phyloP scores from a whole-genome alignment of 352 stramenopile species.

The Phytophthora litchii region DNA sequence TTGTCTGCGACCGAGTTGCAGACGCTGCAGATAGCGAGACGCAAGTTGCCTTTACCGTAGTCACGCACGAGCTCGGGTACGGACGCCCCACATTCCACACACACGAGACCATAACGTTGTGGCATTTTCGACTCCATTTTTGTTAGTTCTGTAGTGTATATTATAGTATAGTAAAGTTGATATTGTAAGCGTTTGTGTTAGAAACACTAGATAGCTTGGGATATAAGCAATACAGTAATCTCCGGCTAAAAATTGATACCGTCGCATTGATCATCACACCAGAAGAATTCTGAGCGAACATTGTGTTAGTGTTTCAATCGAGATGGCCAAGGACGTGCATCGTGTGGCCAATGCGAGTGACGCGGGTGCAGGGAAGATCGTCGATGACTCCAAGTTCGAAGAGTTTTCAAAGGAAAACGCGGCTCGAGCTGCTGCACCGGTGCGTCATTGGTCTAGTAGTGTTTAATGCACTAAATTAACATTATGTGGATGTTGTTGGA shows the following conservation, averaged over 20 bases:
- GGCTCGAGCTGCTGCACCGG: constrained; percentile 30
- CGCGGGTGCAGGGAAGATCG: constrained; percentile 39
- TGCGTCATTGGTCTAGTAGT: constrained; percentile 7
- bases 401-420: constrained; percentile 45
- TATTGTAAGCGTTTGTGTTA: too few relatives aligned
- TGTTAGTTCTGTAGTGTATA: not conserved
- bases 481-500: not conserved
- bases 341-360: constrained; percentile 39
- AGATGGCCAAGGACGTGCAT: constrained; percentile 66
- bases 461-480: not conserved
- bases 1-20: constrained; percentile 85
- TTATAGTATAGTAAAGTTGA: too few relatives aligned
- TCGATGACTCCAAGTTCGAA: constrained; percentile 38
- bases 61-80: constrained; percentile 76
- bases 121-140: constrained; percentile 6
- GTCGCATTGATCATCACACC: too few relatives aligned
- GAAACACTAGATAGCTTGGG: too few relatives aligned
- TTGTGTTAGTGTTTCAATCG: not conserved
- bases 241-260: too few relatives aligned
- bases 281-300: not conserved
- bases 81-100: constrained; percentile 76
- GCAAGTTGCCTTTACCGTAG: constrained; percentile 88
- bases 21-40: constrained; percentile 65
- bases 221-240: too few relatives aligned
- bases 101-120: constrained; percentile 44